phyloP scores from a whole-genome alignment of 1,284 basidiomycete genomes.

The Malassezia dermatis region DNA sequence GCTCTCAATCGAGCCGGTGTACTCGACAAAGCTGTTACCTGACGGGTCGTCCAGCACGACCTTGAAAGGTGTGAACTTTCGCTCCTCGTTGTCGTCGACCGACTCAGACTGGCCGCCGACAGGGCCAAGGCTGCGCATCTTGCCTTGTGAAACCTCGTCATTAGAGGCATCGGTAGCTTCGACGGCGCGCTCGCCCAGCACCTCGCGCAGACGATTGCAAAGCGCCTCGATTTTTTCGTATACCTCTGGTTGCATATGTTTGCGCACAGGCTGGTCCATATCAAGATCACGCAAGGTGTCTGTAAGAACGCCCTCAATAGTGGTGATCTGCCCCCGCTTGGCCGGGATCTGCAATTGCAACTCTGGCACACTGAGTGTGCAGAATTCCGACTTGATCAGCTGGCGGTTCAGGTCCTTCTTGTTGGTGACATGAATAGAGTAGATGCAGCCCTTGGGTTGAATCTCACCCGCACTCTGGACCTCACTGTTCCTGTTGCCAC shows the following conservation, averaged over 20 bases:
- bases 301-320: conserved; percentile 80
- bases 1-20: conserved; percentile 30
- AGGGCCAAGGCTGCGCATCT: conserved; percentile 20
- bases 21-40: conserved; percentile 71
- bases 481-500: conserved; percentile 82
- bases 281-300: conserved; percentile 74
- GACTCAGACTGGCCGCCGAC: conserved; percentile 22
- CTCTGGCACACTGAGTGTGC: conserved; percentile 75
- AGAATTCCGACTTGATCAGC: conserved; percentile 77
- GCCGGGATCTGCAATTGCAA: conserved; percentile 78
- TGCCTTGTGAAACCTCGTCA: conserved; percentile 40
- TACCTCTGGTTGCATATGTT: conserved; percentile 66
- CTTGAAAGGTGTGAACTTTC: conserved; percentile 66
- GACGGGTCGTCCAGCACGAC: conserved; percentile 82
- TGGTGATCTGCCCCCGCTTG: conserved; percentile 81
- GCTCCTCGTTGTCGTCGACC: conserved; percentile 39
- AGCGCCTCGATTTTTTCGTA: conserved; percentile 70
- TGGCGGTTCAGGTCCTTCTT: conserved; percentile 75
- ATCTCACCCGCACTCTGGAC: conserved; percentile 83
- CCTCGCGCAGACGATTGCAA: conserved; percentile 59
- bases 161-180: conserved; percentile 29
- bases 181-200: conserved; percentile 53
- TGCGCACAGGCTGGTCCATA: conserved; percentile 73
- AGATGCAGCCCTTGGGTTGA: conserved; percentile 56
- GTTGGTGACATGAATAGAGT: conserved; percentile 69